These are phyloP conservation scores for Hymenoscyphus occultus DNA, from an alignment of 2,329 filamentous ascomycete genomes.

Conservation along the genomic window DNA sequence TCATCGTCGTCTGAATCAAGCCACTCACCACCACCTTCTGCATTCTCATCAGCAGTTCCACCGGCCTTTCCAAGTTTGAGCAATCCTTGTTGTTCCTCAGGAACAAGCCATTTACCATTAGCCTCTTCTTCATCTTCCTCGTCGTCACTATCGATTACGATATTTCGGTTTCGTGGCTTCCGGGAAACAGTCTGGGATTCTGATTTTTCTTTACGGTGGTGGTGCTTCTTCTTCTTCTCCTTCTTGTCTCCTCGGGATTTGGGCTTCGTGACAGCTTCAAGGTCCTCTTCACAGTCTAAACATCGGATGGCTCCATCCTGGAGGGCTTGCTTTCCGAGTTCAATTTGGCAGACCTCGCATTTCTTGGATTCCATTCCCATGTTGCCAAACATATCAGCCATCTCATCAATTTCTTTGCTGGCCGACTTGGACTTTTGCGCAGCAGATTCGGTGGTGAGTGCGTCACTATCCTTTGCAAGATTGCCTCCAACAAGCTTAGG, in stretches of 20 bases:
- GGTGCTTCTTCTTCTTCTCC: constrained; percentile 37
- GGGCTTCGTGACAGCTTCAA: constrained; percentile 43
- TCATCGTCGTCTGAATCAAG: constrained; percentile 58
- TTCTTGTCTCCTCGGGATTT: constrained; percentile 41
- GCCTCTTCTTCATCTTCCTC: constrained; percentile 47
- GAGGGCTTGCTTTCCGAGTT: constrained; percentile 31
- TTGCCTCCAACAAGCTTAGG: constrained; percentile 83
- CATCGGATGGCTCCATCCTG: constrained; percentile 57
- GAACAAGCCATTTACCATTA: constrained; percentile 77
- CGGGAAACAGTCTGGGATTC: constrained; percentile 42
- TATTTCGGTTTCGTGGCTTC: constrained; percentile 50
- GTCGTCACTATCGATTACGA: constrained; percentile 65
- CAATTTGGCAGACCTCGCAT: constrained; percentile 36
- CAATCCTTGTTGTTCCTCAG: constrained; percentile 59
- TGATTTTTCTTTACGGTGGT: constrained; percentile 13
- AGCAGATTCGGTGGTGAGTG: constrained; percentile 61
- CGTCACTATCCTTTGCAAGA: constrained; percentile 83
- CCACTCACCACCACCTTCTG: constrained; percentile 80
- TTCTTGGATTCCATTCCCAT: constrained; percentile 52
- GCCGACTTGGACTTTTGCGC: constrained; percentile 45
- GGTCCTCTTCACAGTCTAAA: constrained; percentile 67
- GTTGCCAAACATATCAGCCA: constrained; percentile 83
- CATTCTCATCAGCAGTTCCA: constrained; percentile 83
- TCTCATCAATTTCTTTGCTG: constrained; percentile 65
- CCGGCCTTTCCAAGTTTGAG: constrained; percentile 71